These are phyloP conservation scores for Tetrahymena thermophila DNA, from an alignment of 73 alveolate genomes.

Conservation along the genomic window DNA sequence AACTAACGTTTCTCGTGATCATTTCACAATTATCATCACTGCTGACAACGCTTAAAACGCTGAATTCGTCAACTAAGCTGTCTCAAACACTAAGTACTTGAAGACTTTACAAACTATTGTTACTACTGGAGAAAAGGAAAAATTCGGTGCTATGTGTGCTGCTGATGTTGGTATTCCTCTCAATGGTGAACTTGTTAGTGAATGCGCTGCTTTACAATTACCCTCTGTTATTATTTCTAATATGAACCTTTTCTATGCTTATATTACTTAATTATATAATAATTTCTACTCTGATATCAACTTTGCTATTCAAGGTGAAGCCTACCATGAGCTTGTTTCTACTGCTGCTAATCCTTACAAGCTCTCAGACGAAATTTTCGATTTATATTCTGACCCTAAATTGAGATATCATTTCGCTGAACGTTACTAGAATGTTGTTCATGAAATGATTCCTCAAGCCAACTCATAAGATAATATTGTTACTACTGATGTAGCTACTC, in stretches of 20 bases:
- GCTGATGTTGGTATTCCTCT: slow-evolving; percentile 31
- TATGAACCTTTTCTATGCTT: slow-evolving; percentile 4
- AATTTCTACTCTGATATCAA: slow-evolving; percentile 26
- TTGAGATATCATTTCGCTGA: slow-evolving; percentile 32
- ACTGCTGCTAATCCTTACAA: slow-evolving; percentile 32
- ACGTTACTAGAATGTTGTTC: slow-evolving; percentile 9
- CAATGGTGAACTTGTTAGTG: slow-evolving; percentile 32
- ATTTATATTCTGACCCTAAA: slow-evolving; percentile 36
- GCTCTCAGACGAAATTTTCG: slow-evolving; percentile 22
- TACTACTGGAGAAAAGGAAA: slow-evolving; percentile 6
- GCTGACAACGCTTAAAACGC: background rate
- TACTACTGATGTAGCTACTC: background rate
- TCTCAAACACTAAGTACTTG: background rate
- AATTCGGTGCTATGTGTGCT: slow-evolving; percentile 38
- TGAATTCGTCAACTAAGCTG: background rate
- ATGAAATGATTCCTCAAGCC: slow-evolving; percentile 6
- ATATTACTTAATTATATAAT: slow-evolving; percentile 24
- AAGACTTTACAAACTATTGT: background rate
- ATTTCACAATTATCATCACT: background rate
- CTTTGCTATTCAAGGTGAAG: slow-evolving; percentile 18
- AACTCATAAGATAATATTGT: background rate
- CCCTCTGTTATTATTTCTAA: slow-evolving; percentile 28
- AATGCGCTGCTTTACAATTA: slow-evolving; percentile 44
- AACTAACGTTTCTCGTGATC: background rate
- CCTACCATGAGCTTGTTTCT: slow-evolving; percentile 14